Conservation (phyloP, 148 eudicot genomes). For the Drosera capensis region DNA sequence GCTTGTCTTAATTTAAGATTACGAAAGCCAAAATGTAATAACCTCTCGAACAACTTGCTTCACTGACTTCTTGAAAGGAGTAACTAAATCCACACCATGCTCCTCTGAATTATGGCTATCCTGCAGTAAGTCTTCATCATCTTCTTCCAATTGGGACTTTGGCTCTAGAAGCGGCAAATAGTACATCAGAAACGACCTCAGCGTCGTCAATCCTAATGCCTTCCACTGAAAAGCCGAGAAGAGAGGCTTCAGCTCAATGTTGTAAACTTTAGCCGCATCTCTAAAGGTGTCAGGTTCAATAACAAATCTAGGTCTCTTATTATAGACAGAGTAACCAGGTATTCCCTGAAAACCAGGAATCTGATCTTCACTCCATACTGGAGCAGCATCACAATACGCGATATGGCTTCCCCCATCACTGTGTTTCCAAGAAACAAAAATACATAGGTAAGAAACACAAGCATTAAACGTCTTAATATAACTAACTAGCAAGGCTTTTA, state of each 20-base stretch:
- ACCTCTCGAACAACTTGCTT: conserved; percentile 79
- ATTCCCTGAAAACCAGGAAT: conserved; percentile 21
- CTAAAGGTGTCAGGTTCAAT: conserved; percentile 29
- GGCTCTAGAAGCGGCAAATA: conserved; percentile 86
- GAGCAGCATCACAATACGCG: conserved; percentile 71
- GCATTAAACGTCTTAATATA: neutral
- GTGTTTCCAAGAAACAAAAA: conserved; percentile 7
- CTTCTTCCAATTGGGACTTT: conserved; percentile 41
- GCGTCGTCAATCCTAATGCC: conserved; percentile 39
- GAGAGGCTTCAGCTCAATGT: conserved; percentile 50
- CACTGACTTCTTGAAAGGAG: conserved; percentile 69
- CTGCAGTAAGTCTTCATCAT: conserved; percentile 62
- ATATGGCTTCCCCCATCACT: conserved; percentile 29
- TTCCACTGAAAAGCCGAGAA: conserved; percentile 74
- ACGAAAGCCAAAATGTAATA: neutral
- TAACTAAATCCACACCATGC: conserved; percentile 47
- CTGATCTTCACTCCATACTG: conserved; percentile 36
- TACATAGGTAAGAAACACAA: neutral
- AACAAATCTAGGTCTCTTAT: conserved; percentile 22
- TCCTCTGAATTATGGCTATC: conserved; percentile 25
- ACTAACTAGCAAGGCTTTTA: no score
- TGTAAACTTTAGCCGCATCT: conserved; percentile 41
- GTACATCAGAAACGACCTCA: conserved; percentile 71
- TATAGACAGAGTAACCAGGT: conserved; percentile 8
- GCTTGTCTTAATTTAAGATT: no score